Conservation (phyloP, 257 asterid species). For the Fraxinus anomala region DNA sequence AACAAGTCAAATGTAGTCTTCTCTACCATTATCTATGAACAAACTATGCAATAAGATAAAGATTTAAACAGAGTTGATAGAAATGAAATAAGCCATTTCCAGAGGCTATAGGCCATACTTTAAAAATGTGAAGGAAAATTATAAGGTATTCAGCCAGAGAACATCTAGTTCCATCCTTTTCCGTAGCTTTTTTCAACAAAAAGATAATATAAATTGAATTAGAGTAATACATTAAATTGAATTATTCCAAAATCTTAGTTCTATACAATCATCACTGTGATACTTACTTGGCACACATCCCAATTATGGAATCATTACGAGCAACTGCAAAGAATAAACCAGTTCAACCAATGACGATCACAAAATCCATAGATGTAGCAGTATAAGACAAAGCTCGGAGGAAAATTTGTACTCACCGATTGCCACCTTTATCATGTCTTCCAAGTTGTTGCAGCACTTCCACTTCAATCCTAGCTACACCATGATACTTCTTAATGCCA, state of each 20-base stretch:
- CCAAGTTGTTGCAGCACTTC: conserved; percentile 86
- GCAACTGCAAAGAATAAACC: conserved; percentile 99
- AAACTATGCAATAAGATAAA: not conserved
- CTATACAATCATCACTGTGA: conserved; percentile 3
- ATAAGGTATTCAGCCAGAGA: not conserved
- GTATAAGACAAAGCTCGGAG: not conserved
- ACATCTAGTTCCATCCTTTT: not conserved
- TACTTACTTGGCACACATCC: conserved; percentile 97
- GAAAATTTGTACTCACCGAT: conserved; percentile 58
- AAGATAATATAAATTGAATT: not conserved
- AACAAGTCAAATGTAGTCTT: not conserved
- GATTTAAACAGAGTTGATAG: not conserved
- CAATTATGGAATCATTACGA: conserved; percentile 97
- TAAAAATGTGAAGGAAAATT: not conserved
- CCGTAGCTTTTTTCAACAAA: not conserved
- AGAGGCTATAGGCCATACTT: not conserved
- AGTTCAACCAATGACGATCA: conserved; percentile 59
- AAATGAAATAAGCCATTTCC: not conserved
- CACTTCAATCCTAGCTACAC: conserved; percentile 88
- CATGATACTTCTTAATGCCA: conserved; percentile 80
- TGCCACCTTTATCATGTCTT: conserved; percentile 80
- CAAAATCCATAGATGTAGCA: conserved; percentile 26
- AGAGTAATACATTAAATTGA: not conserved
- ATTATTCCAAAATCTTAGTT: conserved; percentile 9
- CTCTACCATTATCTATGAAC: not conserved